phyloP scores from a whole-genome alignment of 257 asterid genomes.

The Solanum piurae region DNA sequence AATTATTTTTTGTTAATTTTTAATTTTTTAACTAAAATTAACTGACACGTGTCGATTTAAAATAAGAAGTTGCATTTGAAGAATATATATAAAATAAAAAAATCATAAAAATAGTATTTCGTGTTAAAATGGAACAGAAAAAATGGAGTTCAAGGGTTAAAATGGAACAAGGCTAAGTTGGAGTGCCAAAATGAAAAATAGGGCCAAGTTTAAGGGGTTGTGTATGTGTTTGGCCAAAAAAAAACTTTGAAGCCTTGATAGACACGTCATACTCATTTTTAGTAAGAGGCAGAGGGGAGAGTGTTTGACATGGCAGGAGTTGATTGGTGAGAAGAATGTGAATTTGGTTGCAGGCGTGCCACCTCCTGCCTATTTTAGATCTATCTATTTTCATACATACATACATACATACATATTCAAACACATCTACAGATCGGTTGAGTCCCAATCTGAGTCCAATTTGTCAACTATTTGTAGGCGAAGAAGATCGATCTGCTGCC shows the following conservation, averaged over 20 bases:
- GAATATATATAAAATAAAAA: too few species aligned
- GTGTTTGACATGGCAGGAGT: not conserved
- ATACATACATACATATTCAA: not conserved
- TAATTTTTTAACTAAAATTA: too few species aligned
- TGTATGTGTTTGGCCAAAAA: too few species aligned
- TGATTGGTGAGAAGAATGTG: not conserved
- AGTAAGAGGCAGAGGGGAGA: not conserved
- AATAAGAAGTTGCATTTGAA: too few species aligned
- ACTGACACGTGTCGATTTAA: too few species aligned
- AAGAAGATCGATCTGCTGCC: not conserved
- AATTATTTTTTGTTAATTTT: too few species aligned
- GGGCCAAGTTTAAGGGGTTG: too few species aligned
- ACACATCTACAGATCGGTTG: not conserved
- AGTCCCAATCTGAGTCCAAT: not conserved
- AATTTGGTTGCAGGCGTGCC: not conserved
- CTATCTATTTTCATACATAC: not conserved
- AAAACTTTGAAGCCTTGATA: not conserved
- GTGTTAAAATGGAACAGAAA: too few species aligned
- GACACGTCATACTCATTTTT: not conserved
- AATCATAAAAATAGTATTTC: too few species aligned
- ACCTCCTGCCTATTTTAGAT: not conserved
- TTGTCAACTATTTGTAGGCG: not conserved
- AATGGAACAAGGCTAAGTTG: too few species aligned
- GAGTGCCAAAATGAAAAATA: too few species aligned
- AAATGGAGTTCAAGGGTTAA: too few species aligned